These are phyloP conservation scores for Boletus tylopilopsis DNA, from an alignment of 768 basidiomycete genomes.

Conservation along the genomic window DNA sequence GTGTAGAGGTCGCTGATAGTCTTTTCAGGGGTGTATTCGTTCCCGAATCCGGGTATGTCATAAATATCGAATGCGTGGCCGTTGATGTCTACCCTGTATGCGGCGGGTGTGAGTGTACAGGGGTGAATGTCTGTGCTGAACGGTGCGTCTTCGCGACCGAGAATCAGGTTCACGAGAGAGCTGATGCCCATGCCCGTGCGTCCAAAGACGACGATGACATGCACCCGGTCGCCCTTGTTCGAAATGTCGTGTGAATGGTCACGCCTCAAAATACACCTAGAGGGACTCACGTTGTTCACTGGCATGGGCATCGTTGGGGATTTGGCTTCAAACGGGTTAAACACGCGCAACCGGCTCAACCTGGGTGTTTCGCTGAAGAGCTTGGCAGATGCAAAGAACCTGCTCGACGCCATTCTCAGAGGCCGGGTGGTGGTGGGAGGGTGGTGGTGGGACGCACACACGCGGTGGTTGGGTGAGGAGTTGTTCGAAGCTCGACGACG, in stretches of 20 bases:
- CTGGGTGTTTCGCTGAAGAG: conserved; percentile 24
- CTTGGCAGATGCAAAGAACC: conserved; percentile 16
- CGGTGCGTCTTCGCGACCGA: conserved; percentile 31
- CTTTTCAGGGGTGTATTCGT: conserved; percentile 20
- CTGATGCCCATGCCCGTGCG: conserved; percentile 33
- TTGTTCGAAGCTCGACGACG: conserved; percentile 17
- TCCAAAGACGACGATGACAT: conserved; percentile 31
- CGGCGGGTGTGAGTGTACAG: conserved; percentile 21
- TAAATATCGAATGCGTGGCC: conserved; percentile 30
- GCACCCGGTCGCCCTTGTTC: conserved; percentile 28
- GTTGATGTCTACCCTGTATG: conserved; percentile 29
- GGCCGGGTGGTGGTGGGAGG: conserved; percentile 1
- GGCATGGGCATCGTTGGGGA: conserved; percentile 24
- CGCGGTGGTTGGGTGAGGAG: conserved; percentile 16
- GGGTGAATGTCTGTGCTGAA: conserved; percentile 32
- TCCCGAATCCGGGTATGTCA: conserved; percentile 28
- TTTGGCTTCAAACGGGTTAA: conserved; percentile 25
- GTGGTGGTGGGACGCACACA: conserved; percentile 8
- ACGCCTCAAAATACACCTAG: neutral
- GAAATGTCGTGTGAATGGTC: neutral
- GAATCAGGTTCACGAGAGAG: conserved; percentile 30
- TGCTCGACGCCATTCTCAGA: conserved; percentile 23
- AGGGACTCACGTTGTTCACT: conserved; percentile 27
- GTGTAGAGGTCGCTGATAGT: conserved; percentile 27
- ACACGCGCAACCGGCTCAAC: conserved; percentile 21